phyloP scores from a whole-genome alignment of 2,329 filamentous ascomycete species.

The Botrytis galanthina region DNA sequence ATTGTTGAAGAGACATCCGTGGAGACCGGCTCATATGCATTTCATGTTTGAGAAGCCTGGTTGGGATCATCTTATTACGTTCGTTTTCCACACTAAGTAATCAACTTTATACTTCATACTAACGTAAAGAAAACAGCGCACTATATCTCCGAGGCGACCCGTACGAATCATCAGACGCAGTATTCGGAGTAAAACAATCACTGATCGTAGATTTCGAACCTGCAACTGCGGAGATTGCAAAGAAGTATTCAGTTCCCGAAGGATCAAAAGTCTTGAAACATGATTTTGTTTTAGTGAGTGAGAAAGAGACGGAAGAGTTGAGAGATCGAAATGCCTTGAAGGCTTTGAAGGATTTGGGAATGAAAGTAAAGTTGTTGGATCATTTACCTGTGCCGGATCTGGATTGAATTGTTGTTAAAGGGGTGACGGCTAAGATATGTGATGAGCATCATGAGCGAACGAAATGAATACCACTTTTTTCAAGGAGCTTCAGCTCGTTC shows the following conservation, averaged over 20 bases:
- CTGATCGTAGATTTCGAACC: conserved; percentile 62
- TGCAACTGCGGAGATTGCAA: conserved; percentile 51
- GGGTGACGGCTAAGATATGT: not conserved
- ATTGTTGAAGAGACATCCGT: conserved; percentile 69
- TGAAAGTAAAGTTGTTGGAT: conserved; percentile 68
- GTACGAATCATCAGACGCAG: conserved; percentile 78
- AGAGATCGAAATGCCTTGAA: conserved; percentile 63
- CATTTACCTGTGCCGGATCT: conserved; percentile 72
- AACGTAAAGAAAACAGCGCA: conserved; percentile 48
- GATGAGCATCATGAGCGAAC: not conserved
- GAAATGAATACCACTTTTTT: not conserved
- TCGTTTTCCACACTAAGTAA: conserved; percentile 41
- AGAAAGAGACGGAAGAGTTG: conserved; percentile 64
- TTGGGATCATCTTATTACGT: conserved; percentile 82
- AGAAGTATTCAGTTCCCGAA: conserved; percentile 61
- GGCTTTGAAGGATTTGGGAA: conserved; percentile 52
- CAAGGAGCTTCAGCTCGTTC: not conserved
- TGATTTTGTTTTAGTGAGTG: conserved; percentile 73
- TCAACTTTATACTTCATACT: not conserved
- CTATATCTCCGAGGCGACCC: conserved; percentile 75
- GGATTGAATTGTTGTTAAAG: conserved; percentile 38
- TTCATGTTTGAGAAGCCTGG: conserved; percentile 84
- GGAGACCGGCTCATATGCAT: conserved; percentile 76
- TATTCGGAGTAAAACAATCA: conserved; percentile 84
- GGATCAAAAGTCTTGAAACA: conserved; percentile 63